Conservation (phyloP, 2,329 filamentous ascomycete genomes). For the Bipolaris cookei region DNA sequence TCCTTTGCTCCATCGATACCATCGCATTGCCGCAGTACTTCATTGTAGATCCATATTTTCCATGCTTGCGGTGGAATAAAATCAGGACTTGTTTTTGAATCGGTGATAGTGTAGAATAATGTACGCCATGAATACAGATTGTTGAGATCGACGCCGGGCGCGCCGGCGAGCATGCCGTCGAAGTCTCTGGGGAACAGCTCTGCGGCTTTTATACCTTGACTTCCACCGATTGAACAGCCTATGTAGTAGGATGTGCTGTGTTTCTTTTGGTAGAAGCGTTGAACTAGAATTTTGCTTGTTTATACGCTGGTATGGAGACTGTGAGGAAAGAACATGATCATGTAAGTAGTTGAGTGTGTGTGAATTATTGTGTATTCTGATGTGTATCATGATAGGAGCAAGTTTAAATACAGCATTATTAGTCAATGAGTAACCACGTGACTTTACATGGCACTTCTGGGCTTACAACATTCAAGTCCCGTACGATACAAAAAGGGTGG, state of each 20-base stretch:
- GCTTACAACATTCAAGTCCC: too few relatives aligned
- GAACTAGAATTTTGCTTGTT: conserved; percentile 48
- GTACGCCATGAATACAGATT: conserved; percentile 38
- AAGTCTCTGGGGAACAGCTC: conserved; percentile 43
- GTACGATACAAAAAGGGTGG: too few relatives aligned
- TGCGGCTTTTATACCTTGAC: conserved; percentile 40
- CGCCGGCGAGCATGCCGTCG: conserved; percentile 45
- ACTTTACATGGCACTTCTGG: too few relatives aligned
- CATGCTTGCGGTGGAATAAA: conserved; percentile 32
- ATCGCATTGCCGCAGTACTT: conserved; percentile 59
- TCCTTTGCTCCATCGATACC: conserved; percentile 56
- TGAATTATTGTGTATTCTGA: too few relatives aligned
- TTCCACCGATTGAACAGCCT: conserved; percentile 45
- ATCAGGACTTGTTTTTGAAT: conserved; percentile 25
- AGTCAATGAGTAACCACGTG: too few relatives aligned
- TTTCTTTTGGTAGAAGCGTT: conserved; percentile 46
- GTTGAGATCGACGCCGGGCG: conserved; percentile 42
- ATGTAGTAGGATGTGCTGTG: conserved; percentile 50
- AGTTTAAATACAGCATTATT: too few relatives aligned
- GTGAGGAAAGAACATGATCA: background rate
- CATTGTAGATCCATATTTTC: conserved; percentile 49
- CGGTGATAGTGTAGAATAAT: conserved; percentile 40
- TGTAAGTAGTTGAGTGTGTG: too few relatives aligned
- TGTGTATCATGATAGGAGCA: too few relatives aligned
- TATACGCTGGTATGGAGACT: conserved; percentile 50